A percentile compares a stretch with the other conserved stretches of the same genome.
These are phyloP conservation scores for Dictyostelium firmibasis DNA, from an alignment of 78 protist species.

Conservation along the genomic window DNA sequence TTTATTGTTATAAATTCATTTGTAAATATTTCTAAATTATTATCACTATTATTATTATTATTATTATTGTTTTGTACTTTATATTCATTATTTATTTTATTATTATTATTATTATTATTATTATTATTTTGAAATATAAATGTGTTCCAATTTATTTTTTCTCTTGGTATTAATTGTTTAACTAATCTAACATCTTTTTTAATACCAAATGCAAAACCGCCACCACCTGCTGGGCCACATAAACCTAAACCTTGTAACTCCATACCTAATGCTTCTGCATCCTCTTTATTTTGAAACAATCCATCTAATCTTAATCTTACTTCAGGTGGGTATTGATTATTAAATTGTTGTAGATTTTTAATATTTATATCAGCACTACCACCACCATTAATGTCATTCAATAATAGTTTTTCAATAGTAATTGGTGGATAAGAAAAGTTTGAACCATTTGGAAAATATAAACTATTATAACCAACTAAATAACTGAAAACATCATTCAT, in stretches of 20 bases:
- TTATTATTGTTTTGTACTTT: not conserved
- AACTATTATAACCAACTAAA: constrained; percentile 67
- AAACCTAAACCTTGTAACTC: constrained; percentile 67
- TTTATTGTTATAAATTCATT: not conserved
- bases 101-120: not conserved
- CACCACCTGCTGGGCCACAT: constrained; percentile 78
- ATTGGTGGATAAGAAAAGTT: constrained; percentile 13
- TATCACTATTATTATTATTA: not conserved
- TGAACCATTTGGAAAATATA: constrained; percentile 62
- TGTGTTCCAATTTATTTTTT: constrained; percentile 29
- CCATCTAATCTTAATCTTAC: constrained; percentile 71
- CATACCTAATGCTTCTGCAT: constrained; percentile 58
- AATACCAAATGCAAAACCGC: constrained; percentile 71
- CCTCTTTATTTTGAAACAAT: constrained; percentile 44
- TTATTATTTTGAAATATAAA: constrained; percentile 7
- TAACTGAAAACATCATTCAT: constrained; percentile 48
- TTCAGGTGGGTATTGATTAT: constrained; percentile 54
- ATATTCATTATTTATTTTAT: not conserved
- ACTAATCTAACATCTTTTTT: constrained; percentile 60
- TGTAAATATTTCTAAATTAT: not conserved
- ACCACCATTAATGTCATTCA: not conserved
- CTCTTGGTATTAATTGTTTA: constrained; percentile 50
- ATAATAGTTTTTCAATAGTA: not conserved
- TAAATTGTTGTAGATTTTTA: not conserved
- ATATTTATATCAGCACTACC: not conserved